These are phyloP conservation scores for Aspergillus neoniger DNA, from an alignment of 2,329 filamentous ascomycete species.

Conservation along the genomic window DNA sequence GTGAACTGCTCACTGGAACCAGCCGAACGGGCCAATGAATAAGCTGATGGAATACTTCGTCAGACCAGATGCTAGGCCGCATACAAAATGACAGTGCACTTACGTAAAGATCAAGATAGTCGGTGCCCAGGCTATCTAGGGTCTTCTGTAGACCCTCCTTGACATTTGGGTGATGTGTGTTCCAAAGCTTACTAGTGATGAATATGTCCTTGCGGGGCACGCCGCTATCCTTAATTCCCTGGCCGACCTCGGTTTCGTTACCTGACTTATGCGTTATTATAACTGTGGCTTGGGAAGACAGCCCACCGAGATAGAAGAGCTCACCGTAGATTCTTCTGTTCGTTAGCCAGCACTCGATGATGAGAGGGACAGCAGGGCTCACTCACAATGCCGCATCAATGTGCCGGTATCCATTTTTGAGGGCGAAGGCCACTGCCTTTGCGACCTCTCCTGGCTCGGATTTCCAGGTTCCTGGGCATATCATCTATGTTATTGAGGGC, in stretches of 20 bases:
- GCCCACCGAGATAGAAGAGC: conserved; percentile 44
- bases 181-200: conserved; percentile 51
- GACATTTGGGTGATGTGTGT: conserved; percentile 66
- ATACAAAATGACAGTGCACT: not conserved
- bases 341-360: too few relatives aligned
- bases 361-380: conserved; percentile 7
- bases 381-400: conserved; percentile 42
- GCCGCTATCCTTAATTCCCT: not conserved
- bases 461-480: conserved; percentile 36
- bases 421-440: conserved; percentile 34
- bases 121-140: conserved; percentile 41
- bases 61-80: not conserved
- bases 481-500: too few relatives aligned
- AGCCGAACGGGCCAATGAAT: conserved; percentile 48
- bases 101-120: conserved; percentile 47
- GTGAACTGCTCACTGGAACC: not conserved
- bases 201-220: conserved; percentile 6
- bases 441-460: conserved; percentile 37
- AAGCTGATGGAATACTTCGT: conserved; percentile 21
- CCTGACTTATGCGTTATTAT: not conserved
- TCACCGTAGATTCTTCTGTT: conserved; percentile 38
- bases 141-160: conserved; percentile 52
- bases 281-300: not conserved
- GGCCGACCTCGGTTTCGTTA: conserved; percentile 4
- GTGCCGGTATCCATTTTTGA: conserved; percentile 42